A percentile compares a stretch with the other conserved stretches of the same genome.
Evolutionary conservation across 805 yeast species (phyloP).

Genomic region (Starmerella stigmatis): DNA sequence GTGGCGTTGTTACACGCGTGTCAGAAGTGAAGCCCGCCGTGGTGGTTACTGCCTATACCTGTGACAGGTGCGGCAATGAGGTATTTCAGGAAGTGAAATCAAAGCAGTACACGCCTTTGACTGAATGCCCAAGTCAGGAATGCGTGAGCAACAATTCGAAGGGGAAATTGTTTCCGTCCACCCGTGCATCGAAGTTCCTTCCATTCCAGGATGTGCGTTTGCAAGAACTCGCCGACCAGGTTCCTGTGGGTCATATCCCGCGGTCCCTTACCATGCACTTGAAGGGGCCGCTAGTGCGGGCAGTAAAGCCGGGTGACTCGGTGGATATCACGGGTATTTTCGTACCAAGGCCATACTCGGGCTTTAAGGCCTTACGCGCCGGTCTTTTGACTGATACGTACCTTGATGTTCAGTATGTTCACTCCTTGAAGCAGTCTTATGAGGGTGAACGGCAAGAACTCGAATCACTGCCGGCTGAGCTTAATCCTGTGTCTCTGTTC

Average conservation of each 20-base stretch:
- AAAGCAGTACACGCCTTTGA: constrained; percentile 74
- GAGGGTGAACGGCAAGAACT: constrained; percentile 43
- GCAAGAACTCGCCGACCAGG: constrained; percentile 92
- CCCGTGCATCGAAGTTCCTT: constrained; percentile 90
- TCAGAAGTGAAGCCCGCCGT: constrained; percentile 93
- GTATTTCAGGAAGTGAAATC: constrained; percentile 88
- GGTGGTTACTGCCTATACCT: constrained; percentile 85
- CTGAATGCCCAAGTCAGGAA: constrained; percentile 72
- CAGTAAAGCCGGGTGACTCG: constrained; percentile 85
- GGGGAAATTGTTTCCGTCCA: constrained; percentile 84
- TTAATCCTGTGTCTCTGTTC: constrained; percentile 45
- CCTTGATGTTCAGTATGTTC: constrained; percentile 73
- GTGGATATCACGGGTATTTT: constrained; percentile 89
- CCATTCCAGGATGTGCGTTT: constrained; percentile 92
- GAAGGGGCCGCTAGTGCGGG: constrained; percentile 83
- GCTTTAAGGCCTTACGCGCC: constrained; percentile 83
- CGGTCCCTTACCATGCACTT: constrained; percentile 74
- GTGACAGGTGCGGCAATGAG: constrained; percentile 96
- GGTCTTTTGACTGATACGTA: constrained; percentile 92
- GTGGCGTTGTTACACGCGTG: constrained; percentile 92
- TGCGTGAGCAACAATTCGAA: constrained; percentile 70
- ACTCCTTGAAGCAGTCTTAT: constrained; percentile 83
- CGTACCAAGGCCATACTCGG: constrained; percentile 91
- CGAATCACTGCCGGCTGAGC: constrained; percentile 34
- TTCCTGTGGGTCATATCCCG: constrained; percentile 97